Conservation (phyloP, 2,329 filamentous ascomycete genomes). For the Colletotrichum chrysophilum region DNA sequence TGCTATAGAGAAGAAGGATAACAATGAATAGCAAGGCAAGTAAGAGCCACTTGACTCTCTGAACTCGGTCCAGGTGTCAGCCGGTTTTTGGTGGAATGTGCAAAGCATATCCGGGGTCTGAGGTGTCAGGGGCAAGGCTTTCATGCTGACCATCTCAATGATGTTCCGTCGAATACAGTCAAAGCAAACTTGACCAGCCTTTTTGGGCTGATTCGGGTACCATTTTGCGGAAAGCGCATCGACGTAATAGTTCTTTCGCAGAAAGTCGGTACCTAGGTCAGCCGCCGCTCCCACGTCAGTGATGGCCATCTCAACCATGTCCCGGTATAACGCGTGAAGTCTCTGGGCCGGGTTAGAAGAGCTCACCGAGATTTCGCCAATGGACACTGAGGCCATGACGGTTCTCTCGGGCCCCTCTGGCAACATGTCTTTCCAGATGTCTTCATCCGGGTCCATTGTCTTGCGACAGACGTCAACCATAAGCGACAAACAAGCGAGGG, state of each 20-base stretch:
- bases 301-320: not conserved
- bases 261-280: not conserved
- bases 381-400: not conserved
- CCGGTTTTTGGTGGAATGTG: accelerated
- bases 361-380: not conserved
- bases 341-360: not conserved
- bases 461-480: not conserved
- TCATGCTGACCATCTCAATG: not conserved
- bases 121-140: not conserved
- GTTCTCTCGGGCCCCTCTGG: not conserved
- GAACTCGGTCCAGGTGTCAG: not conserved
- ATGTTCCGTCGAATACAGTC: not conserved
- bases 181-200: not conserved
- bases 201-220: not conserved
- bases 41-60: not conserved
- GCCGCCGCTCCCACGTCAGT: not conserved
- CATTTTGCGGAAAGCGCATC: not conserved
- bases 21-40: not conserved
- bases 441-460: not conserved
- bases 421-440: not conserved
- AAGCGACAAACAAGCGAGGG: not conserved
- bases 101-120: not conserved
- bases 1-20: not conserved
- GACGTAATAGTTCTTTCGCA: not conserved
- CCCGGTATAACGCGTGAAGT: accelerated